Conservation (phyloP, 768 basidiomycete species). For the Russula brevipes region DNA sequence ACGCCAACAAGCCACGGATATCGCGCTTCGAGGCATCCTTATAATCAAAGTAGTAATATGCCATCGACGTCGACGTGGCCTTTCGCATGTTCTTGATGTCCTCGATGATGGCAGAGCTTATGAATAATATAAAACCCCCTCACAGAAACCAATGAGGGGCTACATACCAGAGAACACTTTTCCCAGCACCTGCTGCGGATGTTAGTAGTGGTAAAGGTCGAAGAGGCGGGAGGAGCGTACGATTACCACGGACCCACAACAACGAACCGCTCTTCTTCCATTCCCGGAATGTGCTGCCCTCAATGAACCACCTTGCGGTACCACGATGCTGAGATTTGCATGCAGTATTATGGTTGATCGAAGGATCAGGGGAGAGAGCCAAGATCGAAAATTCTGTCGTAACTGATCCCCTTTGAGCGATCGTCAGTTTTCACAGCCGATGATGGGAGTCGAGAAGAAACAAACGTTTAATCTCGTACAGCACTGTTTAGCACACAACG, state of each 20-base stretch:
- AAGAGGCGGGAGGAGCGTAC: background rate
- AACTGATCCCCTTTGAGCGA: background rate
- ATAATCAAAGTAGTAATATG: too few species aligned
- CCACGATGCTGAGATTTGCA: background rate
- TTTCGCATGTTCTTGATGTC: background rate
- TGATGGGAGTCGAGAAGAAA: background rate
- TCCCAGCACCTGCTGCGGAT: conserved; percentile 2
- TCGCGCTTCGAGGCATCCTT: too few species aligned
- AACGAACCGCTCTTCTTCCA: background rate
- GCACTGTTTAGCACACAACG: background rate
- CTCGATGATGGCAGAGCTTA: conserved; percentile 3
- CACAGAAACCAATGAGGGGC: too few species aligned
- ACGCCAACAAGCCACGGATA: too few species aligned
- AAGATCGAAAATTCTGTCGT: background rate
- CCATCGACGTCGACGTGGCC: background rate
- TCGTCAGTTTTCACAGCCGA: background rate
- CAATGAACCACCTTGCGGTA: too few species aligned
- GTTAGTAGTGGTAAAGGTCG: background rate
- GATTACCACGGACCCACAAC: conserved; percentile 8
- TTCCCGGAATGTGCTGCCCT: too few species aligned
- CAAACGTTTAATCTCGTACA: background rate
- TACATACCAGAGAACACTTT: conserved; percentile 2
- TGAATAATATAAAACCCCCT: background rate
- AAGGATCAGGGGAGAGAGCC: conserved; percentile 10
- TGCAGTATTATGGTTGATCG: conserved; percentile 1